phyloP scores from a whole-genome alignment of 345 rosid genomes.

The Sonneratia alba region DNA sequence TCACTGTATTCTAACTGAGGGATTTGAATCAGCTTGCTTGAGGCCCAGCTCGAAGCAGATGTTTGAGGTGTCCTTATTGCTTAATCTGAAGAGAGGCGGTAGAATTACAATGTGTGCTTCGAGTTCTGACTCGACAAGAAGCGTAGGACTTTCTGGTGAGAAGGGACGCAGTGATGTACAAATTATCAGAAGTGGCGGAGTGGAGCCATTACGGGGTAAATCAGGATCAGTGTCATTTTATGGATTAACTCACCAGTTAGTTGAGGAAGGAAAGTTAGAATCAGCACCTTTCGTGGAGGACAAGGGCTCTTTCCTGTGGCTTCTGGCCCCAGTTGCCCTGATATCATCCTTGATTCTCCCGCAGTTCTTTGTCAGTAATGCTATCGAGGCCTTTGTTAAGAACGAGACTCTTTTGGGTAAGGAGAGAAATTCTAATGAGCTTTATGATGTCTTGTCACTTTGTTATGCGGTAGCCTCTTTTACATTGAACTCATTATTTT shows the following conservation, averaged over 20 bases:
- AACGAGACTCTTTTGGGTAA: constrained; percentile 44
- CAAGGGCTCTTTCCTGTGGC: constrained; percentile 62
- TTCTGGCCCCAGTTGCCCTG: constrained; percentile 59
- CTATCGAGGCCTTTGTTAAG: constrained; percentile 40
- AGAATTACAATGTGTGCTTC: constrained; percentile 20
- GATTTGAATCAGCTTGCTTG: constrained; percentile 15
- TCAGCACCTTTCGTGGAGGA: constrained; percentile 62
- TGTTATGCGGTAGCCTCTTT: not conserved
- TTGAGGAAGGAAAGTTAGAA: constrained; percentile 57
- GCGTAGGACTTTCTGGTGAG: constrained; percentile 9
- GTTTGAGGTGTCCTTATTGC: constrained; percentile 1
- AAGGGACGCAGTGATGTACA: constrained; percentile 14
- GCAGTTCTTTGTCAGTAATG: constrained; percentile 52
- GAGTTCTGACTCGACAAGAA: constrained; percentile 18
- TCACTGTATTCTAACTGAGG: not conserved
- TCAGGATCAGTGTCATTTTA: constrained; percentile 70
- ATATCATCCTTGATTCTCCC: constrained; percentile 60
- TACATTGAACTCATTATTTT: not conserved
- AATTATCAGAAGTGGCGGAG: constrained; percentile 19
- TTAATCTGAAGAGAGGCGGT: constrained; percentile 19
- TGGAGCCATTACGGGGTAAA: constrained; percentile 66
- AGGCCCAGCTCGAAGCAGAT: constrained; percentile 11
- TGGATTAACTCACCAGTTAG: constrained; percentile 64
- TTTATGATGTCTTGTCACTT: not conserved
- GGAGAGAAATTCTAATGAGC: not conserved